Evolutionary conservation across 176 grass and related monocot genomes (phyloP).

Genomic region (Cymbopogon citratus): DNA sequence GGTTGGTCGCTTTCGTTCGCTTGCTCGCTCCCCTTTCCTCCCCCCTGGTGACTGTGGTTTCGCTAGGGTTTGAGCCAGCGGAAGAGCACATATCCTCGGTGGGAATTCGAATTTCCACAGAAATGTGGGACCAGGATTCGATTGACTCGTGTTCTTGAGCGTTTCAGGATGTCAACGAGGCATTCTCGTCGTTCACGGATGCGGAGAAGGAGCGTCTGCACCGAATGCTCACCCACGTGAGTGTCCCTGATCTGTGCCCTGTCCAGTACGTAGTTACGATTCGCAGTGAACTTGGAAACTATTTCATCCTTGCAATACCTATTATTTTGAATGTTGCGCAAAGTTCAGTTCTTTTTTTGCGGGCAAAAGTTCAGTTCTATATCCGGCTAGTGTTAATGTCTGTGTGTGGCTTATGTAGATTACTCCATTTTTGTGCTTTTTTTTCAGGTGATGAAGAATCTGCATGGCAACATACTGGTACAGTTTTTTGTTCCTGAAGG

Average conservation of each 20-base stretch:
- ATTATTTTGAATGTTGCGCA: not conserved
- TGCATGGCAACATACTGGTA: conserved; percentile 56
- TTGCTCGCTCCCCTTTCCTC: not conserved
- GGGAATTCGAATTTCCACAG: not conserved
- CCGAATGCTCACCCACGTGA: conserved; percentile 48
- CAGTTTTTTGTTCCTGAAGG: not conserved
- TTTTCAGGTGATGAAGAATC: conserved; percentile 50
- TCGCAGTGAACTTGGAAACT: not conserved
- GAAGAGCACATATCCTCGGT: too few species aligned
- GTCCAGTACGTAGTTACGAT: not conserved
- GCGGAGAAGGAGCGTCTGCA: conserved; percentile 47
- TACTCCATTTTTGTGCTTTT: not conserved
- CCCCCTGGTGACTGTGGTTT: not conserved
- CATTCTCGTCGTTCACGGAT: conserved; percentile 50
- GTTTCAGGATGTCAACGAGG: conserved; percentile 44
- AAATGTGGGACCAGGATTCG: not conserved
- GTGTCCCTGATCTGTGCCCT: not conserved
- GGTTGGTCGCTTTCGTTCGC: conserved; percentile 21
- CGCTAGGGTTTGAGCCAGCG: too few species aligned
- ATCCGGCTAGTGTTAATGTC: not conserved
- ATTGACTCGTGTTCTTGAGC: not conserved
- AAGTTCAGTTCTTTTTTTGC: not conserved
- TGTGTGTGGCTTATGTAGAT: not conserved
- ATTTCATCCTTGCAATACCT: not conserved
- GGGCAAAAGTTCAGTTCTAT: not conserved